Conservation (phyloP, 2,329 filamentous ascomycete species). For the Stachybotrys chartarum region DNA sequence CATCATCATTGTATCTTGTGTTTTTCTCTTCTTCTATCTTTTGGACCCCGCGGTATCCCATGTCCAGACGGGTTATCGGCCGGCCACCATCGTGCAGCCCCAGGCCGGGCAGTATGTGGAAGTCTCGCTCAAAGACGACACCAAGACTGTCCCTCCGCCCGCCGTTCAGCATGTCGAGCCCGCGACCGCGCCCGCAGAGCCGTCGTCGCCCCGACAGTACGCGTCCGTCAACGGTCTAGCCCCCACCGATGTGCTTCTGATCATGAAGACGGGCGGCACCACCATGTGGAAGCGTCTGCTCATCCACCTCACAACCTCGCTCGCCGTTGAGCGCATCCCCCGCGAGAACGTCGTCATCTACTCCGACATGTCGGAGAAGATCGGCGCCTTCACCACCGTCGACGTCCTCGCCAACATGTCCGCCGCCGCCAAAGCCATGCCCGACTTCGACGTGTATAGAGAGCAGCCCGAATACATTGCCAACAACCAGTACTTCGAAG, state of each 20-base stretch:
- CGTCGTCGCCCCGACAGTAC: background rate
- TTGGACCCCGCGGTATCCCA: constrained; percentile 6
- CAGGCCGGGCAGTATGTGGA: constrained; percentile 1
- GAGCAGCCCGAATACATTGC: constrained; percentile 13
- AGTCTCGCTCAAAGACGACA: background rate
- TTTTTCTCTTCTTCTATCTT: constrained; percentile 9
- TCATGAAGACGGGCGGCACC: constrained; percentile 17
- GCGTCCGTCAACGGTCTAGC: background rate
- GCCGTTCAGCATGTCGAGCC: background rate
- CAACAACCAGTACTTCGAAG: constrained; percentile 14
- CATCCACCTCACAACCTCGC: constrained; percentile 12
- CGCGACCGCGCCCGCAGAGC: background rate
- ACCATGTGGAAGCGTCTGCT: constrained; percentile 17
- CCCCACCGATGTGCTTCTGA: constrained; percentile 13
- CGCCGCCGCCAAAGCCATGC: constrained; percentile 4
- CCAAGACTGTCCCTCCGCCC: background rate
- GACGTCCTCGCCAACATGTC: constrained; percentile 16
- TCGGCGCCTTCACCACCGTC: constrained; percentile 11
- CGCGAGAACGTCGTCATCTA: constrained; percentile 13
- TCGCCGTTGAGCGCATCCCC: constrained; percentile 7
- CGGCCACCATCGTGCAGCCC: background rate
- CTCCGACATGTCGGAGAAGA: constrained; percentile 11
- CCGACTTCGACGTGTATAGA: constrained; percentile 16
- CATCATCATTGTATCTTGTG: constrained; percentile 11
- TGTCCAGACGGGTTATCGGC: background rate